A percentile compares a stretch with the other conserved stretches of the same genome.
Evolutionary conservation across 2,329 filamentous ascomycete genomes (phyloP).

Genomic region (Zasmidium cellare): DNA sequence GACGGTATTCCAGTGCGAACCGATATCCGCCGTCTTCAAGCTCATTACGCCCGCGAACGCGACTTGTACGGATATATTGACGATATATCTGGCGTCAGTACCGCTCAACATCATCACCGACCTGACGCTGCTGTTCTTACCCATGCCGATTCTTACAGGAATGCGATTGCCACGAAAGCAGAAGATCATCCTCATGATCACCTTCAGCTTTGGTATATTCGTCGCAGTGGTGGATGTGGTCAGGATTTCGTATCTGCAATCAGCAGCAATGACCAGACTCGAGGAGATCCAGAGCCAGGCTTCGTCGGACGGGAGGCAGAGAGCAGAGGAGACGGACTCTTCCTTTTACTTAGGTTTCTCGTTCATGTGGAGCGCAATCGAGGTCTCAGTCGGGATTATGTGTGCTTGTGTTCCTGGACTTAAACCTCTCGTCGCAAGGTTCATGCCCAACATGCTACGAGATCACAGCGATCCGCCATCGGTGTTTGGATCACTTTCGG

Average conservation of each 20-base stretch:
- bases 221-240: conserved; percentile 86
- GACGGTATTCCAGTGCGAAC: conserved; percentile 83
- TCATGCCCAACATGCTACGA: conserved; percentile 58
- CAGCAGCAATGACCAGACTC: conserved; percentile 57
- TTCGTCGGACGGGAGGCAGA: conserved; percentile 24
- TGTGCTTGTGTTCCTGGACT: conserved; percentile 90
- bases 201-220: conserved; percentile 84
- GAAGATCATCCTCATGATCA: conserved; percentile 82
- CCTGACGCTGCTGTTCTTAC: conserved; percentile 80
- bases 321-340: conserved; percentile 50
- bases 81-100: conserved; percentile 70
- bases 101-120: conserved; percentile 93
- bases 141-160: conserved; percentile 81
- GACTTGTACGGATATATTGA: conserved; percentile 62
- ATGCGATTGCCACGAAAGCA: conserved; percentile 84
- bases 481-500: conserved; percentile 29
- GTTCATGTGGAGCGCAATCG: conserved; percentile 91
- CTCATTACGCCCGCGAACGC: conserved; percentile 47
- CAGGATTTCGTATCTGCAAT: conserved; percentile 84
- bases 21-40: conserved; percentile 68
- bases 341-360: conserved; percentile 71
- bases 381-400: conserved; percentile 87
- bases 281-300: conserved; percentile 34
- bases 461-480: conserved; percentile 43
- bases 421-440: conserved; percentile 75